Conservation (phyloP, 78 protist species). For the Blattamonas nauphoetae region DNA sequence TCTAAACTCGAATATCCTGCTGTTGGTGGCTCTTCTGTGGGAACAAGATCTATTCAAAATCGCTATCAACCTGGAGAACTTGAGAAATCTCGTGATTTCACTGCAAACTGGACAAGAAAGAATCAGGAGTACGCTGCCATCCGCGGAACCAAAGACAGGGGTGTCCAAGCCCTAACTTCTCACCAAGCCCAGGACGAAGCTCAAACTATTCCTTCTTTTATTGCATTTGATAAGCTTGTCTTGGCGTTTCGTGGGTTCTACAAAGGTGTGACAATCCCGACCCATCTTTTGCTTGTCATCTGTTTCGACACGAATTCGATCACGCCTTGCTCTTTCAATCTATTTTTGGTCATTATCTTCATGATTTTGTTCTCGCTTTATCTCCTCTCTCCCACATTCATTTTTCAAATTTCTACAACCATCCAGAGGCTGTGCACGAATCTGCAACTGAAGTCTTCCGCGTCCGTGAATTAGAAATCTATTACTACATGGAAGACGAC, state of each 20-base stretch:
- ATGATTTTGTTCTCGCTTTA: neutral
- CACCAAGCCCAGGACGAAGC: neutral
- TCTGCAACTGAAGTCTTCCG: neutral
- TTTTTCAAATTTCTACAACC: neutral
- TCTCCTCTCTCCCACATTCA: neutral
- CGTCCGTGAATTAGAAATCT: neutral
- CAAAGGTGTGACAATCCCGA: no score
- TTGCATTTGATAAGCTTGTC: constrained; percentile 4
- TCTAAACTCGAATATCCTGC: neutral
- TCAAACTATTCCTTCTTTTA: constrained; percentile 9
- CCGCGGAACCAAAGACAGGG: neutral
- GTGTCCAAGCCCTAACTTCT: neutral
- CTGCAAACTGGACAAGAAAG: neutral
- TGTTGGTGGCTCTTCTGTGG: neutral
- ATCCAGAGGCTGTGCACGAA: neutral
- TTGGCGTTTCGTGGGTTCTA: constrained; percentile 16
- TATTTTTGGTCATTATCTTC: no score
- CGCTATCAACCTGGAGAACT: neutral
- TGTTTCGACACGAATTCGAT: no score
- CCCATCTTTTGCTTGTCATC: neutral
- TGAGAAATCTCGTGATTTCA: neutral
- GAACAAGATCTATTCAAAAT: neutral
- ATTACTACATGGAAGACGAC: constrained; percentile 5
- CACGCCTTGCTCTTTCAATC: no score
- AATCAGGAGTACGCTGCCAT: neutral